Percentiles rank a stretch among this genome's conserved stretches.
These are phyloP conservation scores for Russula sp. DNA, from an alignment of 768 basidiomycete genomes.

Conservation along the genomic window DNA sequence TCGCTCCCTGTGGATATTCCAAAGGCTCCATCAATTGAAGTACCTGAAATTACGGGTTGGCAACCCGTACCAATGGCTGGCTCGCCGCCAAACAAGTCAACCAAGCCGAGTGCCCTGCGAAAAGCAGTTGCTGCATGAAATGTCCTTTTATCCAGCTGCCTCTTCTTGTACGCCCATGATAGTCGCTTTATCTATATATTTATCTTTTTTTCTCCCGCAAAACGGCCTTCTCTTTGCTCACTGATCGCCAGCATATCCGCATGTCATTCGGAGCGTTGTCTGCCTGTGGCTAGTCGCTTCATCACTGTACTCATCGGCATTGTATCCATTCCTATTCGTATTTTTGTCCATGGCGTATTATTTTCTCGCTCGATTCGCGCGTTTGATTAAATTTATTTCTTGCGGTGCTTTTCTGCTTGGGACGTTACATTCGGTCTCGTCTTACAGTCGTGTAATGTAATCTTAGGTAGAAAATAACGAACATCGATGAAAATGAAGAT, in stretches of 20 bases:
- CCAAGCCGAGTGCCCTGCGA: conserved; percentile 24
- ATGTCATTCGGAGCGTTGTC: conserved; percentile 20
- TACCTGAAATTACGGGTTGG: conserved; percentile 33
- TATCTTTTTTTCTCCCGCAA: conserved; percentile 17
- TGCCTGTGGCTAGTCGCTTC: conserved; percentile 20
- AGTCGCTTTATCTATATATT: conserved; percentile 23
- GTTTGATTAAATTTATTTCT: conserved; percentile 23
- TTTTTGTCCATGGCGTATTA: conserved; percentile 21
- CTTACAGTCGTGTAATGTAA: conserved; percentile 23
- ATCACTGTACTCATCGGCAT: conserved; percentile 23
- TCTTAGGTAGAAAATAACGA: conserved; percentile 24
- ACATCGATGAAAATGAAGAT: conserved; percentile 17
- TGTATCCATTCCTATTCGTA: conserved; percentile 20
- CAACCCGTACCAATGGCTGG: conserved; percentile 29
- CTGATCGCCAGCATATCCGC: conserved; percentile 17
- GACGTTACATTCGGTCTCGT: conserved; percentile 20
- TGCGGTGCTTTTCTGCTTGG: conserved; percentile 14
- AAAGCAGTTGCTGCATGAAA: conserved; percentile 25
- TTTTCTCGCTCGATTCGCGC: conserved; percentile 3
- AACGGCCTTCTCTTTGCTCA: conserved; percentile 18
- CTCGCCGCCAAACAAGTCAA: conserved; percentile 22
- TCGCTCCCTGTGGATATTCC: conserved; percentile 22
- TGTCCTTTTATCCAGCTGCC: not conserved
- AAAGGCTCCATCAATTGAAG: conserved; percentile 10
- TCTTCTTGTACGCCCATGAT: conserved; percentile 20